Conservation (phyloP, 352 stramenopile species). For the Globisporangium camurandrum region DNA sequence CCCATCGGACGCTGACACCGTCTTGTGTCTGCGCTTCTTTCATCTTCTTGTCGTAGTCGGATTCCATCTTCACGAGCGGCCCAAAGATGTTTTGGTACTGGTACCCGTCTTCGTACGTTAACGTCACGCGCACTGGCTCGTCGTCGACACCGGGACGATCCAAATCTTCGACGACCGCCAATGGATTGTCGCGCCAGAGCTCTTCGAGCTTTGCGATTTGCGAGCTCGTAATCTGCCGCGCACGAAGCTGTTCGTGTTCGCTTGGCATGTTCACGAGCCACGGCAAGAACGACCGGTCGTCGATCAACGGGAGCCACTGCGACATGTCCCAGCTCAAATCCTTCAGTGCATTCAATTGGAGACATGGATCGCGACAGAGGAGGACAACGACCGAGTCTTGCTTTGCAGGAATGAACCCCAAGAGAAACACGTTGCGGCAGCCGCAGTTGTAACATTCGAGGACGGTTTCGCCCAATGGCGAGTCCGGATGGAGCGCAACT, state of each 20-base stretch:
- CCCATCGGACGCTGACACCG: conserved; percentile 89
- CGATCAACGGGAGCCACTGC: conserved; percentile 97
- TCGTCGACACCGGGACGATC: conserved; percentile 90
- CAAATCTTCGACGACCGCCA: conserved; percentile 95
- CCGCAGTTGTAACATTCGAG: conserved; percentile 99
- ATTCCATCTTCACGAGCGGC: conserved; percentile 99
- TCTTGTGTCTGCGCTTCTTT: conserved; percentile 97
- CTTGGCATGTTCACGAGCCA: conserved; percentile 96
- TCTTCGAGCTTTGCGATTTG: conserved; percentile 87
- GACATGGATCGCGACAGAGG: conserved; percentile 94
- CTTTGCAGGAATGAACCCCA: conserved; percentile 98
- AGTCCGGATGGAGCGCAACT: conserved; percentile 91
- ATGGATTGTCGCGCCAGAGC: conserved; percentile 96
- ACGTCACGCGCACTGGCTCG: conserved; percentile 75
- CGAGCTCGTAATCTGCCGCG: conserved; percentile 90
- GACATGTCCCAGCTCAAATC: conserved; percentile 99
- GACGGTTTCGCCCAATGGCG: conserved; percentile 94
- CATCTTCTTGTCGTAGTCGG: conserved; percentile 99
- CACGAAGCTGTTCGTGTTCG: conserved; percentile 89
- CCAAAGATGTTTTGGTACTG: conserved; percentile 99
- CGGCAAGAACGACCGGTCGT: conserved; percentile 94
- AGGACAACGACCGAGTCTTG: conserved; percentile 96
- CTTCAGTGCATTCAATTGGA: conserved; percentile 96
- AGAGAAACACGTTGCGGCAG: conserved; percentile 96
- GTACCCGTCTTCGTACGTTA: conserved; percentile 98